Base-by-base conservation (phyloP, 2,329 filamentous ascomycete species). In the Orbilia javanica region DNA sequence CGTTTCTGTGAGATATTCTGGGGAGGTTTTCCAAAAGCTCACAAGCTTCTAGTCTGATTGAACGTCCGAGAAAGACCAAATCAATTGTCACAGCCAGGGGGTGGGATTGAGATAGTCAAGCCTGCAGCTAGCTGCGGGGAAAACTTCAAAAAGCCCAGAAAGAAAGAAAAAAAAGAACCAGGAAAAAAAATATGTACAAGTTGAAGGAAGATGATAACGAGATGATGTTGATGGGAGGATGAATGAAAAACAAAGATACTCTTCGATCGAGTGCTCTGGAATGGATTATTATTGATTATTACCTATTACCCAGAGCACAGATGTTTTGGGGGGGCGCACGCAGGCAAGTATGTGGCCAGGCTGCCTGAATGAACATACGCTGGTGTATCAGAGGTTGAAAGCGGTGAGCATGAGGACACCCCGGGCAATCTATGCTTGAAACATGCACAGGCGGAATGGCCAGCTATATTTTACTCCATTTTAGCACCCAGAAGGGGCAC, bases 101-200 rank as follows among this genome's bases (percentile, higher is more conserved):
- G n/a, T n/a, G n/a, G 15, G 46, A 22, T 44, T 4, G 18, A 44
- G 46, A 50, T 25, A 10, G 34, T 64, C 25, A 46, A 52, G 34
- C 27, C 50, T 36, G n/a, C 42, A 44, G 42, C 42, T 44, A 44
- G 42, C 42, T 44, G 62, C 65, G 65, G 50, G 55, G 55, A 27
- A 60, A 60, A n/a, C 34, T n/a, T 60, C 55, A 20, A 60, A 60
- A 60, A n/a, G 20, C 34, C 50, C 29, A 53, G 64, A 46, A 68
- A 36, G 15, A 60, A 75, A 46, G 1, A 53, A 75, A 29, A 65
- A 76, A 39, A 55, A 50, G 22, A 68, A 50, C 42, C 25, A 20
- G 44, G 39, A 34, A 74, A 74, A 74, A 74, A 74, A 74, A 74
- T 78, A 78, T 78, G 74, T 78, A 78, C 74, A 78, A 29, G 67